Conservation (phyloP, 805 yeast genomes). For the Candida rishiriensis region DNA sequence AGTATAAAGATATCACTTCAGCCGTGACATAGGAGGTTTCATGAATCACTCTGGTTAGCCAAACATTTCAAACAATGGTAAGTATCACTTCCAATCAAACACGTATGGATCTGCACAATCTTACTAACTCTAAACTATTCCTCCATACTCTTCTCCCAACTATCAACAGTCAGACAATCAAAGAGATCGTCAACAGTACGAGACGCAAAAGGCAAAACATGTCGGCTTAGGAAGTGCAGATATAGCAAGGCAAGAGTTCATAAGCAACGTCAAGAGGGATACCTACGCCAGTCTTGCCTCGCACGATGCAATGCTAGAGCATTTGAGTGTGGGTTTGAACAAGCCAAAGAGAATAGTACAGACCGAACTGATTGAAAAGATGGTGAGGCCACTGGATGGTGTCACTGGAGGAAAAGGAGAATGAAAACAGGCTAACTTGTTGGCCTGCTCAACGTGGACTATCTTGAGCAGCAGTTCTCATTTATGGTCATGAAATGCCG, state of each 20-base stretch:
- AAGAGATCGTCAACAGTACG: slow-evolving; percentile 54
- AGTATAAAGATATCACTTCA: no score
- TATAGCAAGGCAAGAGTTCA: slow-evolving; percentile 67
- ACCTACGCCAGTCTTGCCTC: slow-evolving; percentile 59
- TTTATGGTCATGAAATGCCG: no score
- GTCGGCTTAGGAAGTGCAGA: slow-evolving; percentile 74
- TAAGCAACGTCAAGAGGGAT: slow-evolving; percentile 62
- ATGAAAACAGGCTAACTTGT: no score
- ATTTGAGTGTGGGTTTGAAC: slow-evolving; percentile 48
- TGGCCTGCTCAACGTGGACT: no score
- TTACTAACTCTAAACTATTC: no score
- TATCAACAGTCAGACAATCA: slow-evolving; percentile 55
- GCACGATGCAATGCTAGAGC: slow-evolving; percentile 51
- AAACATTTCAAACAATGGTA: no score
- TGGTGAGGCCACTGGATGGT: slow-evolving; percentile 28
- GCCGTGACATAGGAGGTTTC: no score
- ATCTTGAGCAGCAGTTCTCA: no score
- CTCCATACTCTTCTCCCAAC: neutral
- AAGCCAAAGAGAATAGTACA: slow-evolving; percentile 35
- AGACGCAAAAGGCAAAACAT: slow-evolving; percentile 54
- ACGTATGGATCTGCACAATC: no score
- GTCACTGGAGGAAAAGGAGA: neutral
- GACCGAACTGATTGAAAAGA: slow-evolving; percentile 34
- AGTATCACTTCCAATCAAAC: no score
- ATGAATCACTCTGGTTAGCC: no score